phyloP scores from a whole-genome alignment of 2,329 filamentous ascomycete species.

The Aschersonia sp. region DNA sequence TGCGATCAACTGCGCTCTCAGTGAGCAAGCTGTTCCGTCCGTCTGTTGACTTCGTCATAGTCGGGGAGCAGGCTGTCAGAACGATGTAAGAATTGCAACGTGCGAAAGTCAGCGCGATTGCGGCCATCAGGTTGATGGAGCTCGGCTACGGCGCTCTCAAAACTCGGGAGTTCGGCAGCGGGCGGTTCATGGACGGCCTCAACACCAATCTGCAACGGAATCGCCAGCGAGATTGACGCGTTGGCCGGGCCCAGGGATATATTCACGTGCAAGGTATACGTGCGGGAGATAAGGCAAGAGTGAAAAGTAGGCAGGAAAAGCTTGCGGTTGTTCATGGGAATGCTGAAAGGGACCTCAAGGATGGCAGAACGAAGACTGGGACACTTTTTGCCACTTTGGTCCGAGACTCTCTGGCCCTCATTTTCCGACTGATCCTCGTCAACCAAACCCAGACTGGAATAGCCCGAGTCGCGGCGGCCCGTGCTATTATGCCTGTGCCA shows the following conservation, averaged over 20 bases:
- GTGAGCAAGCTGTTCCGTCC: constrained; percentile 7
- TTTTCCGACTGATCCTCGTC: constrained; percentile 19
- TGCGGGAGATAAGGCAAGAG: constrained; percentile 39
- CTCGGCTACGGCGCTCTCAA: constrained; percentile 30
- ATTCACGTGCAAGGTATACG: constrained; percentile 36
- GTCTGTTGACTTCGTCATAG: constrained; percentile 19
- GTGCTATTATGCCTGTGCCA: constrained; percentile 26
- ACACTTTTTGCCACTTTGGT: constrained; percentile 10
- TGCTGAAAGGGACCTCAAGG: constrained; percentile 30
- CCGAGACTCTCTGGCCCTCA: constrained; percentile 12
- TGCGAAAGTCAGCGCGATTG: constrained; percentile 25
- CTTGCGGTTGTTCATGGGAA: constrained; percentile 32
- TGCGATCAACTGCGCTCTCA: background rate
- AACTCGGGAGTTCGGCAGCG: constrained; percentile 27
- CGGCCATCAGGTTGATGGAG: constrained; percentile 28
- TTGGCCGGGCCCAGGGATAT: constrained; percentile 27
- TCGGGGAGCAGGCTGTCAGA: constrained; percentile 21
- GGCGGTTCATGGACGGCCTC: constrained; percentile 18
- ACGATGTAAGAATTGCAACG: constrained; percentile 19
- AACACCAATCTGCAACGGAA: constrained; percentile 38
- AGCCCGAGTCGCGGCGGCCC: constrained; percentile 36
- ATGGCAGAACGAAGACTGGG: constrained; percentile 24
- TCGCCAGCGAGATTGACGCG: constrained; percentile 25
- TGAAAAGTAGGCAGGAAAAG: constrained; percentile 42
- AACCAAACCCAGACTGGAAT: constrained; percentile 25